Percentiles rank a stretch among this genome's conserved stretches.
These are phyloP conservation scores for Scopulariopsis brevicaulis DNA, from an alignment of 2,329 filamentous ascomycete genomes.

Conservation along the genomic window DNA sequence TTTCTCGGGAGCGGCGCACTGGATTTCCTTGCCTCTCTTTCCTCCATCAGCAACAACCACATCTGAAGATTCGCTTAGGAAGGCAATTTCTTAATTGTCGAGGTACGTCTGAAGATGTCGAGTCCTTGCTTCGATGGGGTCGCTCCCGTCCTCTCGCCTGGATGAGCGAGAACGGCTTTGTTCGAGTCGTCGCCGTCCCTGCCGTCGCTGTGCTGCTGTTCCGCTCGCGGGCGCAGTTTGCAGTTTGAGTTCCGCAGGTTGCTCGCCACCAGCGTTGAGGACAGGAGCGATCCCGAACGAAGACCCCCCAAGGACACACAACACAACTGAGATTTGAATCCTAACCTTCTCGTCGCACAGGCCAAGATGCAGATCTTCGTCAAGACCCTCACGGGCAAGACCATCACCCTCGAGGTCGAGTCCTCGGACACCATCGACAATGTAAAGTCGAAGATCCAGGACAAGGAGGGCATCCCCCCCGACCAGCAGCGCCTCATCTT, in stretches of 20 bases:
- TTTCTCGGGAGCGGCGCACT: background rate
- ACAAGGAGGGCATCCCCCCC: constrained; percentile 99
- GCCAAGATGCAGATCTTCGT: constrained; percentile 68
- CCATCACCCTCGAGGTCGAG: constrained; percentile 99
- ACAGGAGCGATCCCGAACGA: background rate
- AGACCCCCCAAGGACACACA: background rate
- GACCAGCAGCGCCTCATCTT: constrained; percentile 99
- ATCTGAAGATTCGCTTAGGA: constrained; percentile 52
- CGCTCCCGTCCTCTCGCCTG: constrained; percentile 14
- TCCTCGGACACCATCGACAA: constrained; percentile 99
- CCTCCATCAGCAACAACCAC: constrained; percentile 19
- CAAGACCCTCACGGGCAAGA: constrained; percentile 95
- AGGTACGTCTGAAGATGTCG: constrained; percentile 49
- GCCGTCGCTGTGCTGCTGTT: background rate
- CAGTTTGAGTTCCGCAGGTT: background rate
- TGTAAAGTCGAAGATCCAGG: constrained; percentile 97
- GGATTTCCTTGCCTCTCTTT: constrained; percentile 10
- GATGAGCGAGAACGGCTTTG: constrained; percentile 9
- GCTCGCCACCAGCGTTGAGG: background rate
- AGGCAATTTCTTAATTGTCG: constrained; percentile 49
- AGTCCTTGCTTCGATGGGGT: constrained; percentile 6
- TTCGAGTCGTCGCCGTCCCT: background rate
- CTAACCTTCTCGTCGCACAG: background rate
- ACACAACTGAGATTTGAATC: background rate
- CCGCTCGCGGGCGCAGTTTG: too few species aligned